phyloP scores from a whole-genome alignment of 768 basidiomycete genomes.

The Lactarius trivialis region DNA sequence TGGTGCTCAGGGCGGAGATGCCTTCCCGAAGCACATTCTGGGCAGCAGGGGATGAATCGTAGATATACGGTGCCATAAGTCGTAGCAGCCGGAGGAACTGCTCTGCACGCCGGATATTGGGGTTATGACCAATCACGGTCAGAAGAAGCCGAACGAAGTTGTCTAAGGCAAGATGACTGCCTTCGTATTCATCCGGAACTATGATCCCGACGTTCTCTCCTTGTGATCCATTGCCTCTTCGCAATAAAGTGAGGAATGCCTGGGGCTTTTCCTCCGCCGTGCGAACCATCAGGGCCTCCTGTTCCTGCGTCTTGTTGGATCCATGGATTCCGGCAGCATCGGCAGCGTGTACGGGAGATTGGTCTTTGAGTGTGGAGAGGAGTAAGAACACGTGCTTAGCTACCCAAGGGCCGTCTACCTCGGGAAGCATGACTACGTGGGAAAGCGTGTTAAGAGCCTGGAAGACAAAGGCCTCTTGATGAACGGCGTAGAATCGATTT shows the following conservation, averaged over 20 bases:
- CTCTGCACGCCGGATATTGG: constrained; percentile 58
- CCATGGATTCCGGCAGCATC: constrained; percentile 66
- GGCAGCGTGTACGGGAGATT: constrained; percentile 34
- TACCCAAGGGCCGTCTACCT: constrained; percentile 44
- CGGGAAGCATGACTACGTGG: constrained; percentile 45
- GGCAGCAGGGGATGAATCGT: constrained; percentile 46
- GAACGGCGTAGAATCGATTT: constrained; percentile 66
- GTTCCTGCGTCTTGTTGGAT: constrained; percentile 56
- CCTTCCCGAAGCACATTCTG: constrained; percentile 58
- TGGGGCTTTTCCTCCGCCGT: constrained; percentile 72
- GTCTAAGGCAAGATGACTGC: constrained; percentile 49
- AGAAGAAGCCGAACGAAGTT: constrained; percentile 66
- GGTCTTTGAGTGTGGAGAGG: constrained; percentile 48
- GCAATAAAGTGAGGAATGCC: constrained; percentile 52
- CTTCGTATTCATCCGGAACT: constrained; percentile 56
- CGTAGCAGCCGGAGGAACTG: constrained; percentile 61
- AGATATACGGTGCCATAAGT: constrained; percentile 49
- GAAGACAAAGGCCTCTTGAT: constrained; percentile 67
- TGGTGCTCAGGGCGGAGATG: constrained; percentile 55
- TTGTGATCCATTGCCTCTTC: constrained; percentile 31
- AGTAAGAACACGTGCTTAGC: constrained; percentile 52
- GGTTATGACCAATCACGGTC: constrained; percentile 74
- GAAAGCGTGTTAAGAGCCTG: constrained; percentile 61
- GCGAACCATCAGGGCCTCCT: constrained; percentile 59
- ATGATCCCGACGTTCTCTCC: constrained; percentile 28